phyloP scores from a whole-genome alignment of 805 yeast species.

The Zygotorulaspora chibaensis region DNA sequence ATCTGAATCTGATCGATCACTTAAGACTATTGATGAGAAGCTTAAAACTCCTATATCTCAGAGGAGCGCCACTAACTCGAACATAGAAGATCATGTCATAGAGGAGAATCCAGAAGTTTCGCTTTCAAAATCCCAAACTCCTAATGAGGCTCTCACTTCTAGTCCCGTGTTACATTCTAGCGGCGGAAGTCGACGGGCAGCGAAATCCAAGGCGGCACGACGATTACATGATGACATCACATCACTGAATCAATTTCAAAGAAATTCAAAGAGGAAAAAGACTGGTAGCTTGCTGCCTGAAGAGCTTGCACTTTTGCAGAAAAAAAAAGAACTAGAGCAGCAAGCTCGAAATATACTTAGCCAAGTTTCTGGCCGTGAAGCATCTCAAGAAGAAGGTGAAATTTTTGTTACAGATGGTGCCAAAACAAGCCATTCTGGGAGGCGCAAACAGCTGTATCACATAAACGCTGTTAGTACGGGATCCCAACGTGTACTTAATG shows the following conservation, averaged over 20 bases:
- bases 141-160: constrained; percentile 7
- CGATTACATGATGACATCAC: constrained; percentile 66
- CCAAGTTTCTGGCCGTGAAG: background rate
- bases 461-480: constrained; percentile 61
- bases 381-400: constrained; percentile 7
- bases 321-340: constrained; percentile 28
- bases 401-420: constrained; percentile 5
- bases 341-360: constrained; percentile 19
- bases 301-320: constrained; percentile 36
- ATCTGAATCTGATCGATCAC: too few relatives aligned
- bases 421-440: constrained; percentile 7
- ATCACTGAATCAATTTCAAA: constrained; percentile 60
- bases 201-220: constrained; percentile 62
- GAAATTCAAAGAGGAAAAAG: constrained; percentile 43
- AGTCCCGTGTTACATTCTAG: constrained; percentile 24
- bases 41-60: background rate
- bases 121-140: constrained; percentile 6
- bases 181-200: constrained; percentile 40
- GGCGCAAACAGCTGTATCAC: constrained; percentile 33
- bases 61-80: too few relatives aligned
- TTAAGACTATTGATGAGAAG: too few relatives aligned
- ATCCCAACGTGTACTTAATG: constrained; percentile 47
- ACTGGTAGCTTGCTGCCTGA: constrained; percentile 37
- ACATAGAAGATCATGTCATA: too few relatives aligned
- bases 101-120: background rate